phyloP scores from a whole-genome alignment of 495 filamentous ascomycete genomes.

The Articulospora tetracladia region DNA sequence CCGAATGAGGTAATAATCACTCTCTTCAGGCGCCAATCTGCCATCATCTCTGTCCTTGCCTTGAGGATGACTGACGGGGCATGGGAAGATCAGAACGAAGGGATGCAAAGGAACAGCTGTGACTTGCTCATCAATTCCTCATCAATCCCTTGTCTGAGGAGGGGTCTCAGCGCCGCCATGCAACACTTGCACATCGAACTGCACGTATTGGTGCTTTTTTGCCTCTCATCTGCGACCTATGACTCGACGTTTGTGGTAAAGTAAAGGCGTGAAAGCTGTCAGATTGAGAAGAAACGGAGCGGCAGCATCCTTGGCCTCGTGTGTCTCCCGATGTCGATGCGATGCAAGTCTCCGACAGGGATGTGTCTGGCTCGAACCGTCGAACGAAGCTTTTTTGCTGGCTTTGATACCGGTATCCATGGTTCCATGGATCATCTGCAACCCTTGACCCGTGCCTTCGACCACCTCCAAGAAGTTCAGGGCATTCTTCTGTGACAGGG shows the following conservation, averaged over 20 bases:
- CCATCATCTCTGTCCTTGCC: no score
- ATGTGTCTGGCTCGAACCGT: not conserved
- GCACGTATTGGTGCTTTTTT: conserved; percentile 10
- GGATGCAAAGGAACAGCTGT: no score
- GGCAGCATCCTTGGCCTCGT: not conserved
- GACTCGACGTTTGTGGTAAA: conserved; percentile 16
- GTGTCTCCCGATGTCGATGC: conserved; percentile 11
- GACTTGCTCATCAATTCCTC: no score
- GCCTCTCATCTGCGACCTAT: conserved; percentile 5
- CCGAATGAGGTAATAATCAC: no score
- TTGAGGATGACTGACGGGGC: no score
- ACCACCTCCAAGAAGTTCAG: conserved; percentile 11
- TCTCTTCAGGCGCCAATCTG: no score
- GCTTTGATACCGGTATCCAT: not conserved
- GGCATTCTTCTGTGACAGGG: conserved; percentile 10
- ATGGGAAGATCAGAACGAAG: no score
- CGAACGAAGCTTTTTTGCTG: not conserved
- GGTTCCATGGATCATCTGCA: conserved; percentile 17
- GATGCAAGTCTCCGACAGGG: conserved; percentile 1
- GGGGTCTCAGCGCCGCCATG: conserved; percentile 12
- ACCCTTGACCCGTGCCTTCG: conserved; percentile 14
- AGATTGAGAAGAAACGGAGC: not conserved
- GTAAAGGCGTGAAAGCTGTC: not conserved
- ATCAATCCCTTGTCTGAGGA: no score
- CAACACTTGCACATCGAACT: not conserved